Evolutionary conservation across 2,329 filamentous ascomycete species (phyloP).

Genomic region (Thielaviopsis populi): DNA sequence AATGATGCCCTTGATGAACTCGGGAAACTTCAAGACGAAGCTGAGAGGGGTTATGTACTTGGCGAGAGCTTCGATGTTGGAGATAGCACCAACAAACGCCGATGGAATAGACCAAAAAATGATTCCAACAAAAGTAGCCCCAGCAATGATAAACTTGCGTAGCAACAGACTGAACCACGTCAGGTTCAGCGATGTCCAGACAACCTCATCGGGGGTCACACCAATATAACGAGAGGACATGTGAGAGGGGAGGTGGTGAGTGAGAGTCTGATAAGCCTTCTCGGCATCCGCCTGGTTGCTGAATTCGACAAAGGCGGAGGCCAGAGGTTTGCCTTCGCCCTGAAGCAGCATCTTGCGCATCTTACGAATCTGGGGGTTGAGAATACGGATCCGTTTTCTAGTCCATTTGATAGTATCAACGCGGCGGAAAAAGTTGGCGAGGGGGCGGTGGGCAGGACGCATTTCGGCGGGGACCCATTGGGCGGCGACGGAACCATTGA

Average conservation of each 20-base stretch:
- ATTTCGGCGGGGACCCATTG: conserved; percentile 61
- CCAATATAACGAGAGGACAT: conserved; percentile 78
- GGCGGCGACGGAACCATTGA: conserved; percentile 43
- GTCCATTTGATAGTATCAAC: conserved; percentile 92
- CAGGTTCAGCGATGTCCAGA: conserved; percentile 64
- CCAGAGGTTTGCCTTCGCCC: conserved; percentile 48
- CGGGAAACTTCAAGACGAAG: conserved; percentile 61
- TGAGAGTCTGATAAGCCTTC: conserved; percentile 63
- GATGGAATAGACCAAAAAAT: conserved; percentile 73
- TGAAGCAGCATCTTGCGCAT: conserved; percentile 51
- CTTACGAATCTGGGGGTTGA: conserved; percentile 36
- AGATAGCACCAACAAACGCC: conserved; percentile 67
- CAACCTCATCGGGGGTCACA: conserved; percentile 62
- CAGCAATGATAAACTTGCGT: conserved; percentile 47
- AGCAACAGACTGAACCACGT: conserved; percentile 63
- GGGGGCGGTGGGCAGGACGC: conserved; percentile 54
- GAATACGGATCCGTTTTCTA: conserved; percentile 36
- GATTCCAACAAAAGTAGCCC: conserved; percentile 55
- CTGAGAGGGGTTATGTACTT: conserved; percentile 50
- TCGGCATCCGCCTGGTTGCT: conserved; percentile 70
- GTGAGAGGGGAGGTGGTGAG: conserved; percentile 66
- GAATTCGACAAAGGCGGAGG: conserved; percentile 89
- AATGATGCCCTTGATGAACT: conserved; percentile 56
- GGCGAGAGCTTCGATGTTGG: conserved; percentile 61
- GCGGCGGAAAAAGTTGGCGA: conserved; percentile 64